A percentile compares a stretch with the other conserved stretches of the same genome.
These are phyloP conservation scores for Podila epigama DNA, from an alignment of 192 early-diverging fungal species.

Conservation along the genomic window DNA sequence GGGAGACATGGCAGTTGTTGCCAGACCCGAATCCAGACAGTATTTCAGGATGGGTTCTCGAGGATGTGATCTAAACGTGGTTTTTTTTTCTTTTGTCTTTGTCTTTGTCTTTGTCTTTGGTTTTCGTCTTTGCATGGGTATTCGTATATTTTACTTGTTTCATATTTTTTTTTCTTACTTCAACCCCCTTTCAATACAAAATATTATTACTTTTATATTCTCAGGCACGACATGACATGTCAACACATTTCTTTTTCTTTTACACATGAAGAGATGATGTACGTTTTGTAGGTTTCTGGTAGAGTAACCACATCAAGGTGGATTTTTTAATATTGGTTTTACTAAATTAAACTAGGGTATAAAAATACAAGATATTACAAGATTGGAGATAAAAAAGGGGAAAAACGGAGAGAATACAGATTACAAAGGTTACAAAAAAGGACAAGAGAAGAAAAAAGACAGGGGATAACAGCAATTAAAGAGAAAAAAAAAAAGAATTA, in stretches of 20 bases:
- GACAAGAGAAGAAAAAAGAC: slow-evolving; percentile 9
- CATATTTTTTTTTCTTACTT: neutral
- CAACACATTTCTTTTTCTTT: no score
- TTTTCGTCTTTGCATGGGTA: no score
- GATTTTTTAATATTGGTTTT: no score
- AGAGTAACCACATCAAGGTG: no score
- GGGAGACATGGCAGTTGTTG: slow-evolving; percentile 74
- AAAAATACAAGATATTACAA: no score
- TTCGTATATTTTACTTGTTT: no score
- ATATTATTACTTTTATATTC: neutral
- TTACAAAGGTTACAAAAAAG: neutral
- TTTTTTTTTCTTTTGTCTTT: neutral
- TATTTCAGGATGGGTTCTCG: slow-evolving; percentile 37
- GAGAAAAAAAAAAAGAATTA: neutral
- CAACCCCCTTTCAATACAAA: neutral
- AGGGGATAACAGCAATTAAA: neutral
- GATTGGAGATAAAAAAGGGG: neutral
- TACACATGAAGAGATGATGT: no score
- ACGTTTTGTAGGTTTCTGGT: no score
- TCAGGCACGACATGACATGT: no score
- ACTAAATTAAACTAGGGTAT: no score
- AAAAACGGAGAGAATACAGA: neutral
- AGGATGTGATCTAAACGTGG: slow-evolving; percentile 16
- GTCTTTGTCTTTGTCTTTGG: no score
- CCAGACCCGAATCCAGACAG: slow-evolving; percentile 48